Evolutionary conservation across 2,329 filamentous ascomycete species (phyloP), one percentile per base, ranked within the genome.

Genomic region (Leptodontidium sp.): DNA sequence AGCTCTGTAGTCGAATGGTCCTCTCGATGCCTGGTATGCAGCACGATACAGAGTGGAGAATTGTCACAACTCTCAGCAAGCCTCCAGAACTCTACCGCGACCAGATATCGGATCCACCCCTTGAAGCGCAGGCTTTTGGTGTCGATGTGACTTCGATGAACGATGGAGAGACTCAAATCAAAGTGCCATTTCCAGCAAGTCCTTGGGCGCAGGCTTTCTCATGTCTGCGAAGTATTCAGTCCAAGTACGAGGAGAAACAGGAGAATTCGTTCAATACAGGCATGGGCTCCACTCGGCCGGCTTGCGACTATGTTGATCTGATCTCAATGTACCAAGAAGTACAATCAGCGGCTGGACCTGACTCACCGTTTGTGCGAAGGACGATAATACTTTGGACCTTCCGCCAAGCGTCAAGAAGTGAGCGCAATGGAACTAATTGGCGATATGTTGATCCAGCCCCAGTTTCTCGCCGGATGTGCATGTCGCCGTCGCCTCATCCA

Each of bases 251-350:
- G 43, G 86, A 70, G 83, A 85, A 64, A 82, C 84, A 74, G 53
- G 55, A 59, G 21, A 57, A 80, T 79, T 68, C 80, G 11, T 73
- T 78, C 24, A 77, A 80, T 61, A 79, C 78, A 72, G 80, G 80
- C 75, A 75, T 75, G 6, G 74, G 68, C 17, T 78, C 78, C 26
- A 84, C 38, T 4, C 65, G 66, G 45, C 69, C 84, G 1, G 84
- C 85, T 71, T 85, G 86, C 74, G 86, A 89, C 53, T 82, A 89
- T 67, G 83, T 90, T 63, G 82, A 84, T 72, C 85, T 86, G 77
- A 87, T 90, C 57, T 87, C 87, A 76, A 90, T 90, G 88, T 88
- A 89, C 77, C 88, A 91, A 77, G 88, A 90, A 80, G 83, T 90
- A 45, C 89, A 85, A 84, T 90, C 87, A 3, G 80, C 82, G 14